These are phyloP conservation scores for Linderniella brevidens DNA, from an alignment of 257 asterid species.

Conservation along the genomic window DNA sequence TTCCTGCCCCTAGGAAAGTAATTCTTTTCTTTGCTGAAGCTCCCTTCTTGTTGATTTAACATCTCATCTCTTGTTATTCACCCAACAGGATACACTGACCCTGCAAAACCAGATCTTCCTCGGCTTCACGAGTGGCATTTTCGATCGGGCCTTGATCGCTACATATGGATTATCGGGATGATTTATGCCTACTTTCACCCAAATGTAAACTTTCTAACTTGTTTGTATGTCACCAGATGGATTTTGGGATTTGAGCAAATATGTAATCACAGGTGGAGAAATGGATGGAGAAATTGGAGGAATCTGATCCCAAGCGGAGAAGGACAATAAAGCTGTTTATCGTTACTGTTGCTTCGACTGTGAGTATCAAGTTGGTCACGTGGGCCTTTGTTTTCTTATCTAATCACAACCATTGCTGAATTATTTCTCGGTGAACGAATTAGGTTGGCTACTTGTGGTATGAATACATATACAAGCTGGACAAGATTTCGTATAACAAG, in stretches of 20 bases:
- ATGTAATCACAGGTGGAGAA: slow-evolving; percentile 50
- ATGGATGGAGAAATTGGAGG: slow-evolving; percentile 98
- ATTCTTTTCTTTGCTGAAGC: too few relatives aligned
- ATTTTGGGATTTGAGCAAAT: background rate
- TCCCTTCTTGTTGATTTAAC: background rate
- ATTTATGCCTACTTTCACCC: slow-evolving; percentile 90
- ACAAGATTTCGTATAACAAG: slow-evolving; percentile 73
- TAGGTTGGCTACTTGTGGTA: slow-evolving; percentile 71
- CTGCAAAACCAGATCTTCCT: slow-evolving; percentile 85
- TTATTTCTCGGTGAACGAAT: slow-evolving; percentile 3
- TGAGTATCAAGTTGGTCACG: slow-evolving; percentile 13
- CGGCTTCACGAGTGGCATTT: slow-evolving; percentile 93
- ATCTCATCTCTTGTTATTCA: background rate
- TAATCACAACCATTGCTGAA: slow-evolving; percentile 7
- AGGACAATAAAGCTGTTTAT: slow-evolving; percentile 48
- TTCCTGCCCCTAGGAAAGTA: too few relatives aligned
- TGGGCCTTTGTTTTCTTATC: background rate
- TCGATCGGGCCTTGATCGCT: slow-evolving; percentile 92
- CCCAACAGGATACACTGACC: slow-evolving; percentile 67
- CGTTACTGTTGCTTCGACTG: slow-evolving; percentile 41
- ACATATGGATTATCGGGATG: slow-evolving; percentile 91
- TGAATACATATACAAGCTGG: slow-evolving; percentile 85
- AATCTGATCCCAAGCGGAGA: slow-evolving; percentile 55
- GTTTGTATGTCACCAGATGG: background rate
- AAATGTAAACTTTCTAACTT: slow-evolving; percentile 30